These are phyloP conservation scores for Pichia deserticola DNA, from an alignment of 805 yeast genomes.

Conservation along the genomic window DNA sequence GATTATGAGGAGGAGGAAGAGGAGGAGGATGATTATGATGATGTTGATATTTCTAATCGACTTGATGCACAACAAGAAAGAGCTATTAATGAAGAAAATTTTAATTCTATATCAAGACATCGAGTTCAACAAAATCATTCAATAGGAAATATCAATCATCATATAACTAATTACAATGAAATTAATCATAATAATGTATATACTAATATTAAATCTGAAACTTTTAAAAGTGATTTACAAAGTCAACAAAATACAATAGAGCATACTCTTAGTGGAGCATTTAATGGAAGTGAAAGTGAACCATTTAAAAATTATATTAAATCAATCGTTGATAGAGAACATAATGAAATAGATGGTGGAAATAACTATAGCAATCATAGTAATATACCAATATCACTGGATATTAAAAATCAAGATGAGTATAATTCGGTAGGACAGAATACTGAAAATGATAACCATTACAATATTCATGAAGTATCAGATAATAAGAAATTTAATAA, in stretches of 20 bases:
- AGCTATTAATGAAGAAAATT: too few relatives aligned
- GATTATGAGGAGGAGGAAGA: not conserved
- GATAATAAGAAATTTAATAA: not conserved
- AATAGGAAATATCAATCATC: too few relatives aligned
- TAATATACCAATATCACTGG: not conserved
- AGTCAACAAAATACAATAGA: not conserved
- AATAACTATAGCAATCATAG: not conserved
- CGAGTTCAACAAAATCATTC: too few relatives aligned
- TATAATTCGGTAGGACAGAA: too few relatives aligned
- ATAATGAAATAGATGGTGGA: not conserved
- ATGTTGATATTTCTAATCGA: not conserved
- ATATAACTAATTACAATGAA: too few relatives aligned
- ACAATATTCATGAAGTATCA: not conserved
- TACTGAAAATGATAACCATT: not conserved
- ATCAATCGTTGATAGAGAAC: constrained; percentile 10
- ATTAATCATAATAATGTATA: too few relatives aligned
- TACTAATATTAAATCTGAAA: not conserved
- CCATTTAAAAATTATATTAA: constrained; percentile 14
- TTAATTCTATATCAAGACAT: too few relatives aligned
- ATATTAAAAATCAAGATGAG: not conserved
- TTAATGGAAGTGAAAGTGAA: constrained; percentile 9
- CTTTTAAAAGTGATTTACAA: not conserved
- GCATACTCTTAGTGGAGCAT: constrained; percentile 1
- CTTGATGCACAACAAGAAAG: too few relatives aligned
- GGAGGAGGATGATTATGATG: not conserved